phyloP scores from a whole-genome alignment of 768 basidiomycete genomes.

The Calocybe cyanea region DNA sequence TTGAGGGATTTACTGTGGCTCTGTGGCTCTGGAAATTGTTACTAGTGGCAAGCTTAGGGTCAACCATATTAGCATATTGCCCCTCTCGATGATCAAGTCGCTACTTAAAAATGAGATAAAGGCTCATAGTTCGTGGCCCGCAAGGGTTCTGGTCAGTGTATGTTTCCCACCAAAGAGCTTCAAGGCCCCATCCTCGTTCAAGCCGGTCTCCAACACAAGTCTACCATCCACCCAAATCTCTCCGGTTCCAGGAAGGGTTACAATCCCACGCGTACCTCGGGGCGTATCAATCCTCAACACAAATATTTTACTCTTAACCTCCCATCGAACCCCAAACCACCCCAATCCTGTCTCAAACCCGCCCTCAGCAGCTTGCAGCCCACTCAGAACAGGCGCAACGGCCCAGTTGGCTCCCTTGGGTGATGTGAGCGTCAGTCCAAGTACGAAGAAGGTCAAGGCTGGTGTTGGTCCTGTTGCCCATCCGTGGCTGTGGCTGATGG shows the following conservation, averaged over 20 bases:
- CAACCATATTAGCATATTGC: too few species aligned
- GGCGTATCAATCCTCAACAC: conserved; percentile 23
- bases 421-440: conserved; percentile 39
- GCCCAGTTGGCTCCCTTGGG: conserved; percentile 39
- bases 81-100: too few species aligned
- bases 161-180: conserved; percentile 13
- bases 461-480: conserved; percentile 49
- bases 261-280: conserved; percentile 20
- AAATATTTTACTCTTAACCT: conserved; percentile 11
- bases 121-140: too few species aligned
- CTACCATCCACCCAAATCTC: conserved; percentile 15
- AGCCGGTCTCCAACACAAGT: neutral
- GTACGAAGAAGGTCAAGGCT: conserved; percentile 43
- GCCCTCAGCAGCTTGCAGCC: conserved; percentile 37
- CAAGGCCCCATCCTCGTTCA: conserved; percentile 1
- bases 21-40: too few species aligned
- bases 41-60: too few species aligned
- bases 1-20: too few species aligned
- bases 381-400: conserved; percentile 38
- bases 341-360: conserved; percentile 44
- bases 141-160: conserved; percentile 3
- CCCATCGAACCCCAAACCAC: conserved; percentile 42
- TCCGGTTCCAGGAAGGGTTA: conserved; percentile 24
- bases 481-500: conserved; percentile 45
- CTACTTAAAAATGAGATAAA: too few species aligned